Evolutionary conservation across 2,329 filamentous ascomycete species (phyloP), one percentile per base, ranked within the genome.

Genomic region (Claviceps sp.): DNA sequence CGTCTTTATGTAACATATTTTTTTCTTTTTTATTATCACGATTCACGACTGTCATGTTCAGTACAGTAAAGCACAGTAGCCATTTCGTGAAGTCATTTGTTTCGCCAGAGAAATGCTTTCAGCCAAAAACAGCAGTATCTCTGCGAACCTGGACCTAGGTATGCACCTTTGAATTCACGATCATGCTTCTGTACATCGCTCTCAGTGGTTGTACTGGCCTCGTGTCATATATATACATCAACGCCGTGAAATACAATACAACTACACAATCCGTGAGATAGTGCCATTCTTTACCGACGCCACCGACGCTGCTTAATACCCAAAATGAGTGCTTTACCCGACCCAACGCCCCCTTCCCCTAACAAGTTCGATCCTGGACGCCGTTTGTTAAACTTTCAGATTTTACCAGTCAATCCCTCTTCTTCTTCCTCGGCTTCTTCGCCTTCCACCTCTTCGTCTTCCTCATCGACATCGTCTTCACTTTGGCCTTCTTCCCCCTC

Each of bases 401-500:
- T 13, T 14, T 20, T 30, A 2, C 14, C 22, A 22, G n/a, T 41
- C 16, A 18, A 30, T 18, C 26, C 34, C 13, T 47, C 46, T 26
- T 40, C 46, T 2, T 37, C 46, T 37, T 11, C 46, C 37, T 37
- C 45, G 13, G 1, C 26, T 52, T 58, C 18, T 52, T 53, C 14
- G 50, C 20, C 20, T 16, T 44, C 42, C 16, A 40, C 7, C 5
- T 44, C 42, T 13, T 44, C 42, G 2, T 44, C 42, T 24, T 54
- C 20, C 57, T 57, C 30, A 49, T 54, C 56, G 5, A 63, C 55
- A 9, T 54, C 48, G 3, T 48, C 50, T 30, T 50, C 55, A 45
- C 46, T 53, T 6, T 41, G 52, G 1, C 43, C 55, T 9, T 55
- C 54, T 8, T 34, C 52, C 34, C 16, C 42, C 7, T 24, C 46